Evolutionary conservation across 129 eudicot genomes (phyloP).

Genomic region (Chrysanthemum seticuspe): DNA sequence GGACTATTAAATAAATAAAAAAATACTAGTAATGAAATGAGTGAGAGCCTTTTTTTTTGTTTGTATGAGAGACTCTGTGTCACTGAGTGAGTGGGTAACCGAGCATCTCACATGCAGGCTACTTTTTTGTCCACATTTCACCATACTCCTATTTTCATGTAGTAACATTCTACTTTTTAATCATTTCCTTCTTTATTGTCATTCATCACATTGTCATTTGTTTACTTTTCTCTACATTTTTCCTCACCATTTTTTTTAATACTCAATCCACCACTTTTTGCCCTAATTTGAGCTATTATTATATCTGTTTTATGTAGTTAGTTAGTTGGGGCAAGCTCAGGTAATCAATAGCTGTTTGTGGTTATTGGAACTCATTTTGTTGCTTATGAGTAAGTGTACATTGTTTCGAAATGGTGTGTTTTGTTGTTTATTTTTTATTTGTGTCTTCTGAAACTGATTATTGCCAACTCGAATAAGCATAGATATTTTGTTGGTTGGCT

Average conservation of each 20-base stretch:
- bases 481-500: neutral
- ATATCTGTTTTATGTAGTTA: neutral
- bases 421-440: neutral
- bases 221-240: neutral
- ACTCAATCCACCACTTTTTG: neutral
- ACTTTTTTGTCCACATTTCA: constrained; percentile 28
- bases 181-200: neutral
- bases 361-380: constrained; percentile 4
- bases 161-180: neutral
- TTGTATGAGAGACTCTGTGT: no score
- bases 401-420: neutral
- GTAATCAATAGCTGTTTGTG: constrained; percentile 3
- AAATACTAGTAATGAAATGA: no score
- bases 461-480: neutral
- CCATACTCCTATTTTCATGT: constrained; percentile 20
- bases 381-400: constrained; percentile 4
- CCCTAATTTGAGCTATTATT: neutral
- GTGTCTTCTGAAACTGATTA: neutral
- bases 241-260: neutral
- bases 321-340: constrained; percentile 6
- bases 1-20: no score
- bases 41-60: no score
- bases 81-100: neutral
- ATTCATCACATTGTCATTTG: constrained; percentile 23
- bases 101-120: constrained; percentile 35